phyloP scores from a whole-genome alignment of 78 protist genomes.

The Anaeramoeba flamelloides region DNA sequence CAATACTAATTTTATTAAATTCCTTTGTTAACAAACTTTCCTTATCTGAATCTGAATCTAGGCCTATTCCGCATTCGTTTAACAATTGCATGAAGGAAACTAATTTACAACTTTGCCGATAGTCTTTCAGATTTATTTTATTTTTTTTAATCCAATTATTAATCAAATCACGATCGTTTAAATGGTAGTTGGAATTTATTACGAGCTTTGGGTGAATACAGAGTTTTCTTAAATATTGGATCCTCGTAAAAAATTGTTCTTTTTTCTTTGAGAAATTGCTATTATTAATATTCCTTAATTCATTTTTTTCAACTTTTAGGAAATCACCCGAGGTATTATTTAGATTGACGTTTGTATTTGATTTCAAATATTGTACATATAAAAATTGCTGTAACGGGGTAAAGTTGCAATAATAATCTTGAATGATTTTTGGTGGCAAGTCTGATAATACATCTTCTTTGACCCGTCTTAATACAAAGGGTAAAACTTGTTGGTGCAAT shows the following conservation, averaged over 20 bases:
- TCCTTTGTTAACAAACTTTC: too few relatives aligned
- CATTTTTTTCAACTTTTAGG: background rate
- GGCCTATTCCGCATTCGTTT: slow-evolving; percentile 49
- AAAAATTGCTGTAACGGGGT: slow-evolving; percentile 60
- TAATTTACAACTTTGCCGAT: slow-evolving; percentile 51
- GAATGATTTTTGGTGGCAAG: slow-evolving; percentile 91
- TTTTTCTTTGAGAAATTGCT: background rate
- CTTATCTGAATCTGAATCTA: too few relatives aligned
- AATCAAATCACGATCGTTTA: too few relatives aligned
- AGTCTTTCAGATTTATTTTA: slow-evolving; percentile 9
- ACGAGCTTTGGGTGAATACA: slow-evolving; percentile 68
- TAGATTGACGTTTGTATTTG: too few relatives aligned
- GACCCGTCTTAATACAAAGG: slow-evolving; percentile 78
- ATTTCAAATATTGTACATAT: too few relatives aligned
- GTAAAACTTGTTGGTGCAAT: slow-evolving; percentile 77
- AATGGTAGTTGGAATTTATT: background rate
- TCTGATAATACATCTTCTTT: slow-evolving; percentile 80
- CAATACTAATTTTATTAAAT: too few relatives aligned
- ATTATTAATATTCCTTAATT: background rate
- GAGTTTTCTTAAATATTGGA: slow-evolving; percentile 59
- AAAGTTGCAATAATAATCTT: slow-evolving; percentile 54
- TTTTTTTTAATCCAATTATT: background rate
- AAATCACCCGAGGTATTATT: background rate
- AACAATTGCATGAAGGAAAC: slow-evolving; percentile 47
- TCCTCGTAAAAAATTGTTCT: slow-evolving; percentile 29